Evolutionary conservation across 495 filamentous ascomycete genomes (phyloP).

Genomic region (Aspergillus egyptiacus): DNA sequence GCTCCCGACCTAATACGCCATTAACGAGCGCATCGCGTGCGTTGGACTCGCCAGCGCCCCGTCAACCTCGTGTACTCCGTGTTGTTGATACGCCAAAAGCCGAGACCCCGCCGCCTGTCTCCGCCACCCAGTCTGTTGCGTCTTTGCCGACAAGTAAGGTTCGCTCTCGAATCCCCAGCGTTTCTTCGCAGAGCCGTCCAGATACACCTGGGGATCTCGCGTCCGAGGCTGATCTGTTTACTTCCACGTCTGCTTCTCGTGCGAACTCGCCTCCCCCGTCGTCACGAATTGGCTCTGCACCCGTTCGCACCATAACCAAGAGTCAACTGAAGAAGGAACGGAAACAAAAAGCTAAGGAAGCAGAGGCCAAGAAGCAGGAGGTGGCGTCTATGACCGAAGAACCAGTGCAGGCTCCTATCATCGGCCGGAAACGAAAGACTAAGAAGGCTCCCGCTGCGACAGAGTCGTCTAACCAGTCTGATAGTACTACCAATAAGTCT

Average conservation of each 20-base stretch:
- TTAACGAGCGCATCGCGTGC: slow-evolving; percentile 37
- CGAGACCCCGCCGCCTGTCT: slow-evolving; percentile 47
- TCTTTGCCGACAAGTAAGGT: slow-evolving; percentile 37
- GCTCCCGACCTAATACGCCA: slow-evolving; percentile 35
- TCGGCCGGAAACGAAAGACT: slow-evolving; percentile 86
- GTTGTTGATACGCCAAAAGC: slow-evolving; percentile 67
- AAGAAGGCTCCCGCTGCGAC: slow-evolving; percentile 57
- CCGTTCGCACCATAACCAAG: slow-evolving; percentile 77
- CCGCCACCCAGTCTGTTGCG: slow-evolving; percentile 35
- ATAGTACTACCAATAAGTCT: slow-evolving; percentile 32
- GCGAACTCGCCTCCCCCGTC: slow-evolving; percentile 79
- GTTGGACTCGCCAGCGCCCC: slow-evolving; percentile 44
- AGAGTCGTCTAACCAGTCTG: slow-evolving; percentile 33
- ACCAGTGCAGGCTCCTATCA: slow-evolving; percentile 69
- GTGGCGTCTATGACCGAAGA: slow-evolving; percentile 47
- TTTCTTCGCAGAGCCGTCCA: slow-evolving; percentile 59
- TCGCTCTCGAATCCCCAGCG: slow-evolving; percentile 53
- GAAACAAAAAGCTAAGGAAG: slow-evolving; percentile 53
- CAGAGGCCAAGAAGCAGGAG: slow-evolving; percentile 60
- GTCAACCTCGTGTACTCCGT: slow-evolving; percentile 53
- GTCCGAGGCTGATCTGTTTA: slow-evolving; percentile 70
- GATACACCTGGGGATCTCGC: slow-evolving; percentile 73
- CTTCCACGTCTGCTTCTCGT: slow-evolving; percentile 76
- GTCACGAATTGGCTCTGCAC: slow-evolving; percentile 66
- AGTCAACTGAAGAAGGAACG: slow-evolving; percentile 85